Evolutionary conservation across 2,329 filamentous ascomycete genomes (phyloP).

Genomic region (Arthrocladium fulminans): DNA sequence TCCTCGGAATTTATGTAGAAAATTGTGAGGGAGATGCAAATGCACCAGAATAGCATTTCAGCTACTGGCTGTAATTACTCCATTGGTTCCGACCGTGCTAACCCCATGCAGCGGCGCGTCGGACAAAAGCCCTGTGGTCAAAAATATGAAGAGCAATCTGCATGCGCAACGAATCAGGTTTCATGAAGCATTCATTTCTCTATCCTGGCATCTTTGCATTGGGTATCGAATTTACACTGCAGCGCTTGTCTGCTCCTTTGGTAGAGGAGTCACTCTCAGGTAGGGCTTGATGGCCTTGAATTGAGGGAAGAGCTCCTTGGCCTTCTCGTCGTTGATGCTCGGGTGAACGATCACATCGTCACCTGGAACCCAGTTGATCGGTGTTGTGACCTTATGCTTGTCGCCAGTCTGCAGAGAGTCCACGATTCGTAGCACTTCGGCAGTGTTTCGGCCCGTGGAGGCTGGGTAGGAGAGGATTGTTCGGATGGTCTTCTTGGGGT

Average conservation of each 20-base stretch:
- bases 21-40: background rate
- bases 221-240: constrained; percentile 7
- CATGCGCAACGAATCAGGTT: background rate
- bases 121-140: constrained; percentile 1
- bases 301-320: constrained; percentile 51
- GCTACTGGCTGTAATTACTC: background rate
- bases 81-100: background rate
- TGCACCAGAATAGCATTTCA: constrained; percentile 1
- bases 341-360: constrained; percentile 57
- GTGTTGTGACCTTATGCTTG: constrained; percentile 52
- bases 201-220: background rate
- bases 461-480: constrained; percentile 55
- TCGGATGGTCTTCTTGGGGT: constrained; percentile 56
- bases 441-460: constrained; percentile 50
- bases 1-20: constrained; percentile 1
- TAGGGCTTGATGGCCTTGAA: constrained; percentile 56
- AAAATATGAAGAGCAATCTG: background rate
- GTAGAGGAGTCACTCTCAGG: constrained; percentile 50
- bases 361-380: constrained; percentile 52
- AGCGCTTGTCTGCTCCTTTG: constrained; percentile 49
- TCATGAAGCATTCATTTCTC: background rate
- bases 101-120: background rate
- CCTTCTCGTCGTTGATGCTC: constrained; percentile 48
- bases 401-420: constrained; percentile 52
- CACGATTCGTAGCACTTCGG: constrained; percentile 50